Percentiles rank a stretch among this genome's conserved stretches.
Conservation (phyloP, 2,329 filamentous ascomycete genomes). For the Botrytis sinoallii region DNA sequence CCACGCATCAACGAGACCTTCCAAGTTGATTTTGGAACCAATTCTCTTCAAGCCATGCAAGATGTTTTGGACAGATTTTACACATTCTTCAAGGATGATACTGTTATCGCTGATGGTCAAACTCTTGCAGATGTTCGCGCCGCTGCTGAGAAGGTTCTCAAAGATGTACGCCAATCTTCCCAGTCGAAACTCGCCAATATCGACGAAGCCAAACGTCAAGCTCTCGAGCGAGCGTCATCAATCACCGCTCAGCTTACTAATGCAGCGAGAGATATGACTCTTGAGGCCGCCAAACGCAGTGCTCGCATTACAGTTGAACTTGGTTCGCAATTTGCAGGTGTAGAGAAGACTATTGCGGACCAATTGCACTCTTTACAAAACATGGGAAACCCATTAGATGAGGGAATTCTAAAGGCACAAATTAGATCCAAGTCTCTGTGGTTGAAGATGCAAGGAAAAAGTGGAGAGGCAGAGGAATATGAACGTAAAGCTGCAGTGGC, state of each 20-base stretch:
- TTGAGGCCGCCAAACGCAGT: constrained; percentile 34
- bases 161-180: constrained; percentile 27
- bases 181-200: constrained; percentile 26
- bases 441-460: constrained; percentile 52
- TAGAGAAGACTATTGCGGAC: constrained; percentile 38
- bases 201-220: constrained; percentile 28
- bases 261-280: constrained; percentile 29
- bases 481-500: constrained; percentile 45
- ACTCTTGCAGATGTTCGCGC: constrained; percentile 25
- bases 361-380: constrained; percentile 40
- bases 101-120: constrained; percentile 22
- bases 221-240: constrained; percentile 27
- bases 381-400: constrained; percentile 42
- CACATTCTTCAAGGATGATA: constrained; percentile 29
- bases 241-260: constrained; percentile 26
- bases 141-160: constrained; percentile 26
- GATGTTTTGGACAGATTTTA: constrained; percentile 30
- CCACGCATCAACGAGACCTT: constrained; percentile 61
- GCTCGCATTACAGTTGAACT: constrained; percentile 34
- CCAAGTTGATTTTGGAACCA: constrained; percentile 54
- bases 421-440: constrained; percentile 56
- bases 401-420: constrained; percentile 52
- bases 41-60: constrained; percentile 30
- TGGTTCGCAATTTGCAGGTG: constrained; percentile 32
- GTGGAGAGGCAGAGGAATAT: constrained; percentile 47